A percentile compares a stretch with the other conserved stretches of the same genome.
phyloP scores from a whole-genome alignment of 2,329 filamentous ascomycete genomes.

The Alternaria ethzedia region DNA sequence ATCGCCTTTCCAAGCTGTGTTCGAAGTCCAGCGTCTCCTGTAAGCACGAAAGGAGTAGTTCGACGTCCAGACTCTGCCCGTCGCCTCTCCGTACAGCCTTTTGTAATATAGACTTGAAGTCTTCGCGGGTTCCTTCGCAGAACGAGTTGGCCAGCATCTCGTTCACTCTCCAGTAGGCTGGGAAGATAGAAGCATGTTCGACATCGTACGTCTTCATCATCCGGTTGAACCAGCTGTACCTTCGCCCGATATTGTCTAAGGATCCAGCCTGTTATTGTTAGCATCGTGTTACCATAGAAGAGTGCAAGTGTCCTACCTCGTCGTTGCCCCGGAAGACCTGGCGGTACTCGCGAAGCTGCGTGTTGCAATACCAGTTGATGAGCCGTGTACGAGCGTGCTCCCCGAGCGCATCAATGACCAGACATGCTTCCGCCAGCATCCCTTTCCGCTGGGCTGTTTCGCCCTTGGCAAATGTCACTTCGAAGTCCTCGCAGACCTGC shows the following conservation, averaged over 20 bases:
- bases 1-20: constrained; percentile 84
- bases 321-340: constrained; percentile 96
- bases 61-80: constrained; percentile 84
- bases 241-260: constrained; percentile 91
- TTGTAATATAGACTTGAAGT: constrained; percentile 92
- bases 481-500: constrained; percentile 99
- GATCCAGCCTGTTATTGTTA: constrained; percentile 69
- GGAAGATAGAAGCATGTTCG: constrained; percentile 88
- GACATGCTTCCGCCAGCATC: constrained; percentile 83
- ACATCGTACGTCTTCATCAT: constrained; percentile 96
- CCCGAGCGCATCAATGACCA: constrained; percentile 93
- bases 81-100: constrained; percentile 80
- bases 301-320: constrained; percentile 57
- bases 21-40: constrained; percentile 98
- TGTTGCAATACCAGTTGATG: constrained; percentile 98
- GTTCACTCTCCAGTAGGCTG: constrained; percentile 84
- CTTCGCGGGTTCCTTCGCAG: constrained; percentile 92
- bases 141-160: constrained; percentile 90
- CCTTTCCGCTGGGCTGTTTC: constrained; percentile 75
- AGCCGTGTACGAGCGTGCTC: constrained; percentile 82
- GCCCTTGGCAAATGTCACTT: constrained; percentile 88
- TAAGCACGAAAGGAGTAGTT: constrained; percentile 83
- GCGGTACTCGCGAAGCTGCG: constrained; percentile 91
- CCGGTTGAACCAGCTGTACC: constrained; percentile 95
- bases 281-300: background rate